phyloP scores from a whole-genome alignment of 2,329 filamentous ascomycete genomes.

The Alternaria gaisen region DNA sequence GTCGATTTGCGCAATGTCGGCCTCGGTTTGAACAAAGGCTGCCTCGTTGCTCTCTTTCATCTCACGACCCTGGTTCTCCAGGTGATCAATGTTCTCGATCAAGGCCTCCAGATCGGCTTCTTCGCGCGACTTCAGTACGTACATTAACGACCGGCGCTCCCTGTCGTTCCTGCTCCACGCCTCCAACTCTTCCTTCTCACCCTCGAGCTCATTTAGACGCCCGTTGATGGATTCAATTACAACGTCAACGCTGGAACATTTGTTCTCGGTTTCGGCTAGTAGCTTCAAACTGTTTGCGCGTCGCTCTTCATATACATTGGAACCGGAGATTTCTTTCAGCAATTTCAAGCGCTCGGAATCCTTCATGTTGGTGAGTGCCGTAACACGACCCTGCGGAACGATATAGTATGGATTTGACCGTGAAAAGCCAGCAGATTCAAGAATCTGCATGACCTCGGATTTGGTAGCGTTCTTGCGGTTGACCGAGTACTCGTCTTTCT shows the following conservation, averaged over 20 bases:
- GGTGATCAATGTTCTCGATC: constrained; percentile 83
- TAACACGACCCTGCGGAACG: constrained; percentile 95
- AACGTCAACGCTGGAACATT: constrained; percentile 93
- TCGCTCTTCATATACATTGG: constrained; percentile 93
- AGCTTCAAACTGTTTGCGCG: constrained; percentile 93
- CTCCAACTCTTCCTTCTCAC: constrained; percentile 94
- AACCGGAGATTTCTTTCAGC: constrained; percentile 97
- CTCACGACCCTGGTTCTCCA: constrained; percentile 82
- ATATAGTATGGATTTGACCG: constrained; percentile 99
- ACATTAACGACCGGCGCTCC: constrained; percentile 90
- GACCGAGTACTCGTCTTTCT: constrained; percentile 98
- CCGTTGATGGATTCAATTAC: constrained; percentile 91
- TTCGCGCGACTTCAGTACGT: constrained; percentile 91
- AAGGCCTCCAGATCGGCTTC: constrained; percentile 80
- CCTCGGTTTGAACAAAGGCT: constrained; percentile 79
- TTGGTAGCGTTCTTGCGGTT: constrained; percentile 97
- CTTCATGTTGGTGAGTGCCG: constrained; percentile 97
- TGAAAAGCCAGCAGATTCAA: constrained; percentile 96
- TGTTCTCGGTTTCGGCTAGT: constrained; percentile 95
- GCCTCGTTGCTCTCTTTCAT: constrained; percentile 83
- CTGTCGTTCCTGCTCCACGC: constrained; percentile 95
- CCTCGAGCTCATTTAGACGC: constrained; percentile 86
- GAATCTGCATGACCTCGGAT: constrained; percentile 89
- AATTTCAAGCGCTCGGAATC: constrained; percentile 88
- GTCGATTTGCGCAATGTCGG: constrained; percentile 79